Percentiles rank a stretch among this genome's conserved stretches.
These are phyloP conservation scores for Lagenidium giganteum DNA, from an alignment of 352 stramenopile species.

Conservation along the genomic window DNA sequence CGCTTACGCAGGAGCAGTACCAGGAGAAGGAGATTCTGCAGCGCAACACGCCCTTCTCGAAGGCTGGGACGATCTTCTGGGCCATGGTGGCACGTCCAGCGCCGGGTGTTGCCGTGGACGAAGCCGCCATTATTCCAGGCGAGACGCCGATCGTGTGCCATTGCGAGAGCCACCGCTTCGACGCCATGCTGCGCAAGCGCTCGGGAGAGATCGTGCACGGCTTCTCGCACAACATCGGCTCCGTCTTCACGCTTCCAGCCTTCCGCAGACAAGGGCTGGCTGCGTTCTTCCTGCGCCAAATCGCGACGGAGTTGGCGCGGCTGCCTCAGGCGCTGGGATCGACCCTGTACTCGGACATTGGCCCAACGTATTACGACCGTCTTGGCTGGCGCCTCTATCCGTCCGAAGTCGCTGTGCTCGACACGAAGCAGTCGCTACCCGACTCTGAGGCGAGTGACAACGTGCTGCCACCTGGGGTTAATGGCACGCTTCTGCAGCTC, in stretches of 20 bases:
- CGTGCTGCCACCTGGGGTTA: background rate
- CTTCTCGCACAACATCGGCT: constrained; percentile 53
- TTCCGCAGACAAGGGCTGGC: constrained; percentile 45
- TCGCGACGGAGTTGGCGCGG: constrained; percentile 27
- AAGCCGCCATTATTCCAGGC: constrained; percentile 12
- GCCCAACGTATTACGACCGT: constrained; percentile 48
- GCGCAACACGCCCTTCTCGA: constrained; percentile 39
- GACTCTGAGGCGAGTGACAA: background rate
- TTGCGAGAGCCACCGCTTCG: constrained; percentile 57
- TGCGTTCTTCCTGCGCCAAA: constrained; percentile 32
- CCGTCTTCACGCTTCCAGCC: constrained; percentile 52
- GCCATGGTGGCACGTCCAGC: constrained; percentile 29
- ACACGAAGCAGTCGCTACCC: constrained; percentile 8
- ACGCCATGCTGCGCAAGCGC: constrained; percentile 32
- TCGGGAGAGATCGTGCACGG: constrained; percentile 29
- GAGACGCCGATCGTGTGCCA: constrained; percentile 34
- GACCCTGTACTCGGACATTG: constrained; percentile 64
- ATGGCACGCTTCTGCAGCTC: constrained; percentile 20
- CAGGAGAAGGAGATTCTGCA: constrained; percentile 37
- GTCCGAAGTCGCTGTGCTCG: constrained; percentile 36
- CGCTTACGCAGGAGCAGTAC: constrained; percentile 29
- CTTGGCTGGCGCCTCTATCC: constrained; percentile 47
- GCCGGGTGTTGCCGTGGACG: constrained; percentile 5
- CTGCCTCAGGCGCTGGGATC: constrained; percentile 31
- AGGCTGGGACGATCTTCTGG: constrained; percentile 47